A percentile compares a stretch with the other conserved stretches of the same genome.
Conservation (phyloP, 768 basidiomycete species). For the Termitomyces sp. region DNA sequence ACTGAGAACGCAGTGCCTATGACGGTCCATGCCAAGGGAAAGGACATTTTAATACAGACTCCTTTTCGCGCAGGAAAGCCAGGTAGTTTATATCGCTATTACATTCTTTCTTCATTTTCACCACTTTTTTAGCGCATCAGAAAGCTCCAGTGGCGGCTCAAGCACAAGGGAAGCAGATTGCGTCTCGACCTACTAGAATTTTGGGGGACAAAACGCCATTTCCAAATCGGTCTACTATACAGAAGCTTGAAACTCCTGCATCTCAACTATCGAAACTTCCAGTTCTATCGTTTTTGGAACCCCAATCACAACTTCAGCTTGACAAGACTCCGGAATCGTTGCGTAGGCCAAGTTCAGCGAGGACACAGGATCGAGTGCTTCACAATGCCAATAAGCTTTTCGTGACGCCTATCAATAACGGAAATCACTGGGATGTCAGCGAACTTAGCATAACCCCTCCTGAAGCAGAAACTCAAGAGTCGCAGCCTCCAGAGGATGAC, state of each 20-base stretch:
- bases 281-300: conserved; percentile 22
- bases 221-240: conserved; percentile 49
- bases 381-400: conserved; percentile 47
- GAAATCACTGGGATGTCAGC: conserved; percentile 75
- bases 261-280: conserved; percentile 31
- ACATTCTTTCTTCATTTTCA: not conserved
- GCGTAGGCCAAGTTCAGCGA: conserved; percentile 63
- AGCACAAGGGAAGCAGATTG: conserved; percentile 20
- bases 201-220: conserved; percentile 77
- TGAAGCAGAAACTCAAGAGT: conserved; percentile 26
- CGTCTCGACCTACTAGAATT: conserved; percentile 35
- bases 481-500: conserved; percentile 26
- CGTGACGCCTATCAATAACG: conserved; percentile 64
- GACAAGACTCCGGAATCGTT: conserved; percentile 36
- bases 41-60: conserved; percentile 30
- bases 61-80: conserved; percentile 31
- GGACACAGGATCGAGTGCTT: conserved; percentile 60
- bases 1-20: conserved; percentile 46
- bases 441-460: conserved; percentile 38
- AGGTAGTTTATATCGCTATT: conserved; percentile 20
- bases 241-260: conserved; percentile 32
- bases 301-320: conserved; percentile 15
- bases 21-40: conserved; percentile 45
- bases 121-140: conserved; percentile 13
- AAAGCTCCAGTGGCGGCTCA: conserved; percentile 17